Base-by-base conservation (phyloP, 2,329 filamentous ascomycete genomes). In the Colletotrichum eremochloae region DNA sequence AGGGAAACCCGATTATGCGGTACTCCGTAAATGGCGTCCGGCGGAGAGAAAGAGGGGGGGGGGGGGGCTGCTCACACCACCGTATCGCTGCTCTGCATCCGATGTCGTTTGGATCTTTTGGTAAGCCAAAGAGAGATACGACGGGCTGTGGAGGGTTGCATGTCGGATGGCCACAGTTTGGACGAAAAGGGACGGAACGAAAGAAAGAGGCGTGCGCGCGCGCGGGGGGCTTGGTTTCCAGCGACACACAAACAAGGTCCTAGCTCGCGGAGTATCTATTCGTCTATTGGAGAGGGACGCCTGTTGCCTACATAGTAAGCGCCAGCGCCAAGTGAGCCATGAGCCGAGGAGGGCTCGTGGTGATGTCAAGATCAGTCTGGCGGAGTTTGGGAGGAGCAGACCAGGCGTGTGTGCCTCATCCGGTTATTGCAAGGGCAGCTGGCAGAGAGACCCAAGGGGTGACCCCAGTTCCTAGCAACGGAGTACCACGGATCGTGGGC, bases 331-430 rank as follows among this genome's bases (percentile, higher is more conserved):
- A 68, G 58, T 52, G 38, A 57, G 33, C 65, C 61, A 36, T 57
- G 55, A 40, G 60, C 61, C 40, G 61, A 66, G 62, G 29, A 24
- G 46, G 60, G 29, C 31, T 72, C 66, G 61, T 38, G 44, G 66
- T 70, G 66, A 70, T 72, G 70, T 72, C 66, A 72, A 72, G 44
- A 70, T 65, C 66, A 69, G 46, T 65, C 61, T 46, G 64, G 66
- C 66, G 66, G 66, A 65, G 70, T 70, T 72, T 53, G 40, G 44
- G 40, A 48, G 66, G 24, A 24, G 24, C 24, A 62, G 48, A 67
- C 46, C 18, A 48, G 53, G 31, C 52, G 66, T 64, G 53, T 46
- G 53, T 24, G 60, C 66, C 64, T 57, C 61, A 72, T 61, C 66
- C 61, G 65, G 31, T 38, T n/a, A n/a, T 44, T 62, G 44, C 46